A percentile compares a stretch with the other conserved stretches of the same genome.
Evolutionary conservation across 306 rosid genomes (phyloP).

Genomic region (Pyrus betulifolia): DNA sequence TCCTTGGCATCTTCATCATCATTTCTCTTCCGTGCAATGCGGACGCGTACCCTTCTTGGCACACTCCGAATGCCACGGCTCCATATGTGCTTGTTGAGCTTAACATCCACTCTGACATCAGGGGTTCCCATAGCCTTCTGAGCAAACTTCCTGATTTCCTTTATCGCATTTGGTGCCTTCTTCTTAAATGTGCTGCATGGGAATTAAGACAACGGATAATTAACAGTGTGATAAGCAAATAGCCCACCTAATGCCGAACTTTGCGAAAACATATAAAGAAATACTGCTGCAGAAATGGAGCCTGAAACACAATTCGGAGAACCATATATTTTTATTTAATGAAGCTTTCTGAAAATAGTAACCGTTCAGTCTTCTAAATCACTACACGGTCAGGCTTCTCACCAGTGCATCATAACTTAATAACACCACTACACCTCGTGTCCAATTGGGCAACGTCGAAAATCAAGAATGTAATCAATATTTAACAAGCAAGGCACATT

Average conservation of each 20-base stretch:
- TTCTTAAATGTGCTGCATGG: constrained; percentile 41
- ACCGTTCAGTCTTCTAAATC: neutral
- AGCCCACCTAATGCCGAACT: neutral
- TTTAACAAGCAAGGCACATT: neutral
- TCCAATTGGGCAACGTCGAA: too few species aligned
- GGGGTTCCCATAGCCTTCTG: constrained; percentile 41
- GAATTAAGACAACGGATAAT: neutral
- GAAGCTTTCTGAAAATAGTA: neutral
- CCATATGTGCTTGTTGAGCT: constrained; percentile 43
- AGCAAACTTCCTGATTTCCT: constrained; percentile 45
- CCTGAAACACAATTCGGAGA: neutral
- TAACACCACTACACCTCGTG: too few species aligned
- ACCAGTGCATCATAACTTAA: neutral
- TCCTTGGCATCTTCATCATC: constrained; percentile 49
- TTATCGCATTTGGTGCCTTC: constrained; percentile 45
- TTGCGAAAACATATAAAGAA: neutral
- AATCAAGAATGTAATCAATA: neutral
- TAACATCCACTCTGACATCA: constrained; percentile 48
- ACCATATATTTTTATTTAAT: neutral
- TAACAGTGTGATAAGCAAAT: neutral
- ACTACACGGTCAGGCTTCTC: neutral
- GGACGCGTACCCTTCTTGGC: constrained; percentile 31
- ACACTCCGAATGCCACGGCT: constrained; percentile 42
- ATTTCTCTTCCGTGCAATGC: constrained; percentile 31
- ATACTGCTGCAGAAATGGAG: neutral